Base-by-base conservation (phyloP, 305 asterid genomes). In the Solanum hybrid region DNA sequence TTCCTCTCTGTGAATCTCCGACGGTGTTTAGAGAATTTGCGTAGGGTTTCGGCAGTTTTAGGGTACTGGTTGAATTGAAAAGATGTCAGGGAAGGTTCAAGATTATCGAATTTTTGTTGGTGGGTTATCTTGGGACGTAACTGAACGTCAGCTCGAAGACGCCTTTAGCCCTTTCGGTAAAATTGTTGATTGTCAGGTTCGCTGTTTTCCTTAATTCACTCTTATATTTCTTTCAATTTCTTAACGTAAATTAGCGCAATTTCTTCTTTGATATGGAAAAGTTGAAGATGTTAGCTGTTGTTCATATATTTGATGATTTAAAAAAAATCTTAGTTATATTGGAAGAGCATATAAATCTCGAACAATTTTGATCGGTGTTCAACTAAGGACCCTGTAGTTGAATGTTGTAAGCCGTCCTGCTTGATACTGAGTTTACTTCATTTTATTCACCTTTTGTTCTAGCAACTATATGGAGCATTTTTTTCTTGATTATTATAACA, bases 141-240 rank as follows among this genome's bases (percentile, higher is more conserved):
- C 96, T 22, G 99, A 96, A 88, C 97, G 98, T 89, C 99, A 97
- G 96, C 99, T 97, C 13, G 97, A 97, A 91, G 94, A 90, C 84
- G 95, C 98, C 88, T 97, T 97, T 85, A 89, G 92, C 91, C 98
- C 98, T 89, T 97, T 94, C 89, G 99, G 99, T 70, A 97, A 95
- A 93, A 91, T 97, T 90, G 89, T 97, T 73, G 97, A 94, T 90
- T 94, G 96, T 92, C 99, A 97, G 99, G 99, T 96, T 72, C 29
- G 17, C 27, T 89, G 82, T 33, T 76, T 75, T 36, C 41, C 61
- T 7, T 33, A 41, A 90, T 61, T 61, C 72, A 20, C 72, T 20
- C 72, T 61, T 61, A 61, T 61, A 20, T 61, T 61, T 61, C 26
- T 20, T 45, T 7, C 36, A 41, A 41, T 84, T 82, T 39, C 22